Conservation (phyloP, 2,329 filamentous ascomycete genomes). For the Chaetothyriales sp. region DNA sequence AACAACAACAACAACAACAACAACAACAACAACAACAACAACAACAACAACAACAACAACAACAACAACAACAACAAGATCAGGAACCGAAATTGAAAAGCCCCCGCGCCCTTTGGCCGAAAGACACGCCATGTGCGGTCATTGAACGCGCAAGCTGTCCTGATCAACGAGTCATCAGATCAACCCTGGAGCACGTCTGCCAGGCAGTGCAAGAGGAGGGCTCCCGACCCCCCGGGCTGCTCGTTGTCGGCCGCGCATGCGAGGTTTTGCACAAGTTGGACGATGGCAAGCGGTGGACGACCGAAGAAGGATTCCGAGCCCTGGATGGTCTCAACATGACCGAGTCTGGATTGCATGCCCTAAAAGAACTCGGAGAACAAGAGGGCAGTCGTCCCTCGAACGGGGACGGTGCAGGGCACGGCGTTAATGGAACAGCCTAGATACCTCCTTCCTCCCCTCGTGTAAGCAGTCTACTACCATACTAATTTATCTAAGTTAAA, state of each 20-base stretch:
- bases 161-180: slow-evolving; percentile 84
- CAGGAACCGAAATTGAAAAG: slow-evolving; percentile 8
- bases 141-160: slow-evolving; percentile 87
- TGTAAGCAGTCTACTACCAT: too few species aligned
- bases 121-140: slow-evolving; percentile 73
- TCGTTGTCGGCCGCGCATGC: slow-evolving; percentile 76
- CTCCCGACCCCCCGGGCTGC: slow-evolving; percentile 70
- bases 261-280: slow-evolving; percentile 54
- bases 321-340: slow-evolving; percentile 37
- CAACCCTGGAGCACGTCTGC: slow-evolving; percentile 65
- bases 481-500: too few species aligned
- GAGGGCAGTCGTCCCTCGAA: not conserved
- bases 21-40: not conserved
- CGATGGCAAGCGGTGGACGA: slow-evolving; percentile 55
- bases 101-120: slow-evolving; percentile 46
- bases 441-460: too few species aligned
- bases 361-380: slow-evolving; percentile 9
- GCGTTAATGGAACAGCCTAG: too few species aligned
- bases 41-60: slow-evolving; percentile 28
- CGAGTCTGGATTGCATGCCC: slow-evolving; percentile 4
- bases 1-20: not conserved
- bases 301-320: slow-evolving; percentile 75
- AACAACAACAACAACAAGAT: slow-evolving; percentile 11
- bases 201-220: slow-evolving; percentile 80
- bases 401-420: too few species aligned